phyloP scores from a whole-genome alignment of 768 basidiomycete species.

The Epithele typhae region DNA sequence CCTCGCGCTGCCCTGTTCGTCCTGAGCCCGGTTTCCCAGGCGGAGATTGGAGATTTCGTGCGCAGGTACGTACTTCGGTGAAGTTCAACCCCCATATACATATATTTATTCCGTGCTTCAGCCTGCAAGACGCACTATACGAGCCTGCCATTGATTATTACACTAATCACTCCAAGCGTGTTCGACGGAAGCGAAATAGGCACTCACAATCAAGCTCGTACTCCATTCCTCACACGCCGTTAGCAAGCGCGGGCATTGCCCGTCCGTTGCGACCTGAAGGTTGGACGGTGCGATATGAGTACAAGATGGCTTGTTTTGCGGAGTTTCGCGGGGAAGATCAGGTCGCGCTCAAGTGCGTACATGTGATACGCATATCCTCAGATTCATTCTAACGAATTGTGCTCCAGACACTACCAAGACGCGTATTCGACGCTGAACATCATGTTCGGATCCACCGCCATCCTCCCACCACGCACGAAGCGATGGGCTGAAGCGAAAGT shows the following conservation, averaged over 20 bases:
- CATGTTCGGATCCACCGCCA: constrained; percentile 86
- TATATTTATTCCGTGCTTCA: too few species aligned
- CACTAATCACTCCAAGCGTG: constrained; percentile 86
- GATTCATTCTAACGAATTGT: constrained; percentile 10
- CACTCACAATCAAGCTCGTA: constrained; percentile 61
- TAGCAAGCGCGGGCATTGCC: constrained; percentile 35
- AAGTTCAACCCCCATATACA: too few species aligned
- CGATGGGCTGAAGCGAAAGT: constrained; percentile 99
- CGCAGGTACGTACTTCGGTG: constrained; percentile 67
- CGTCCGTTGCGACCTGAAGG: constrained; percentile 74
- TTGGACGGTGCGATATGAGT: constrained; percentile 96
- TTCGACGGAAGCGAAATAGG: constrained; percentile 82
- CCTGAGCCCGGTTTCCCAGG: constrained; percentile 83
- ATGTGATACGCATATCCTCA: background rate
- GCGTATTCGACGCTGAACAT: constrained; percentile 78
- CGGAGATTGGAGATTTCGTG: constrained; percentile 87
- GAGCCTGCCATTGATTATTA: constrained; percentile 94
- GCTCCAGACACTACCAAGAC: constrained; percentile 80
- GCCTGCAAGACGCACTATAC: constrained; percentile 84
- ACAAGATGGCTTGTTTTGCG: constrained; percentile 95
- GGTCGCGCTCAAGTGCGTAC: constrained; percentile 80
- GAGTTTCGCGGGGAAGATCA: constrained; percentile 93
- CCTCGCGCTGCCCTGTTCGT: constrained; percentile 92
- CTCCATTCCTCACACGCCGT: constrained; percentile 43
- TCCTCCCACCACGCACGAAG: constrained; percentile 89